Percentiles rank a stretch among this genome's conserved stretches.
These are phyloP conservation scores for Citrus hindsii DNA, from an alignment of 345 rosid species.

Conservation along the genomic window DNA sequence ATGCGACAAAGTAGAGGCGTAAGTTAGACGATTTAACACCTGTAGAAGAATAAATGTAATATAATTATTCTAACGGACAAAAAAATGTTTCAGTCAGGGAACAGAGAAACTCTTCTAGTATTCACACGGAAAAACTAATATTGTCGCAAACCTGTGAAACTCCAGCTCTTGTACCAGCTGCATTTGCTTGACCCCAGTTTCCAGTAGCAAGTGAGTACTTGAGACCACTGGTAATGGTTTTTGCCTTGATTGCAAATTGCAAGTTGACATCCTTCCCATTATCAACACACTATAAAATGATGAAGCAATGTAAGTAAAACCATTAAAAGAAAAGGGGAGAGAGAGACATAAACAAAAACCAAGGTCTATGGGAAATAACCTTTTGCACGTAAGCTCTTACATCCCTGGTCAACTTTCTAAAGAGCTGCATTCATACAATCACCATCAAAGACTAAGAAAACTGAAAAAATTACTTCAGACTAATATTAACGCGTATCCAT, in stretches of 20 bases:
- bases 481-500: too few relatives aligned
- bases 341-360: not conserved
- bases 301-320: constrained; percentile 18
- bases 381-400: constrained; percentile 94
- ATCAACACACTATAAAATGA: constrained; percentile 74
- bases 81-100: not conserved
- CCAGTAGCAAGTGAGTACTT: constrained; percentile 99
- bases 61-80: not conserved
- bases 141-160: constrained; percentile 77
- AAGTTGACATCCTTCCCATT: constrained; percentile 95
- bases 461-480: not conserved
- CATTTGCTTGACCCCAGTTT: constrained; percentile 99
- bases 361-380: constrained; percentile 43
- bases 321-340: not conserved
- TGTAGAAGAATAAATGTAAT: constrained; percentile 17
- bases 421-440: constrained; percentile 56
- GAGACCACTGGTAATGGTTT: constrained; percentile 95
- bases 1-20: constrained; percentile 95
- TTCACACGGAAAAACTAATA: not conserved
- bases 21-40: constrained; percentile 96
- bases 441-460: constrained; percentile 1
- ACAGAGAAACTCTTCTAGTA: not conserved
- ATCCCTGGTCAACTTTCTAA: constrained; percentile 92
- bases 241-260: constrained; percentile 95
- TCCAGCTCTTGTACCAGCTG: constrained; percentile 99